A percentile compares a stretch with the other conserved stretches of the same genome.
phyloP scores from a whole-genome alignment of 768 basidiomycete species.

The Pholiota conissans region DNA sequence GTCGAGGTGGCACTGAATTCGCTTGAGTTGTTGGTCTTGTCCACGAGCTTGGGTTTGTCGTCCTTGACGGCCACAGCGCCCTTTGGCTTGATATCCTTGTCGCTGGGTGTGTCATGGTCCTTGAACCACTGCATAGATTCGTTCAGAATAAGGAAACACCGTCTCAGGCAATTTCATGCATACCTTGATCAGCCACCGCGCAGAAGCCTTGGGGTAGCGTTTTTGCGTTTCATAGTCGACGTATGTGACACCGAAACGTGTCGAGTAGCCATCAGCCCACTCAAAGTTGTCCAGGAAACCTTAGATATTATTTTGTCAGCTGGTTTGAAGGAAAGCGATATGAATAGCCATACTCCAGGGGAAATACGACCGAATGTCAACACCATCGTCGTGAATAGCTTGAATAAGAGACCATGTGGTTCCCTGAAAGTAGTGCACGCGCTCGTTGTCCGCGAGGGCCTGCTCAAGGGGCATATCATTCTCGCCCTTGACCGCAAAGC shows the following conservation, averaged over 20 bases:
- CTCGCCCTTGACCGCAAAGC: constrained; percentile 70
- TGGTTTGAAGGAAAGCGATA: neutral
- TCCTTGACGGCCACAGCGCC: neutral
- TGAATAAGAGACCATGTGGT: constrained; percentile 52
- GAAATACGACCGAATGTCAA: constrained; percentile 64
- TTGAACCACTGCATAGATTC: constrained; percentile 37
- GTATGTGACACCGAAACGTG: constrained; percentile 71
- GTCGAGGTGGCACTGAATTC: constrained; percentile 25
- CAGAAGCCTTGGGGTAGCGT: constrained; percentile 64
- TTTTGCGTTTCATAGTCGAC: constrained; percentile 71
- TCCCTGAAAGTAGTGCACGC: constrained; percentile 67
- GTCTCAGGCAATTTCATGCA: neutral
- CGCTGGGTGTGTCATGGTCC: constrained; percentile 29
- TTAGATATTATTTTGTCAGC: constrained; percentile 21
- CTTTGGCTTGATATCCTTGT: constrained; percentile 12
- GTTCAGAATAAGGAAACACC: neutral
- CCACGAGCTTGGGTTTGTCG: constrained; percentile 12
- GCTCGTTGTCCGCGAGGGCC: constrained; percentile 58
- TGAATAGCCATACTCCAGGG: constrained; percentile 55
- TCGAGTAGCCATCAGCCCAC: constrained; percentile 72
- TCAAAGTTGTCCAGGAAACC: constrained; percentile 74
- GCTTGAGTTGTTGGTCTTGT: constrained; percentile 24
- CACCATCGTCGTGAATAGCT: constrained; percentile 63
- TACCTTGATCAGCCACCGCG: constrained; percentile 53
- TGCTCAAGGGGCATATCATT: constrained; percentile 50